phyloP scores from a whole-genome alignment of 2,329 filamentous ascomycete species.

The Zalaria obscura region DNA sequence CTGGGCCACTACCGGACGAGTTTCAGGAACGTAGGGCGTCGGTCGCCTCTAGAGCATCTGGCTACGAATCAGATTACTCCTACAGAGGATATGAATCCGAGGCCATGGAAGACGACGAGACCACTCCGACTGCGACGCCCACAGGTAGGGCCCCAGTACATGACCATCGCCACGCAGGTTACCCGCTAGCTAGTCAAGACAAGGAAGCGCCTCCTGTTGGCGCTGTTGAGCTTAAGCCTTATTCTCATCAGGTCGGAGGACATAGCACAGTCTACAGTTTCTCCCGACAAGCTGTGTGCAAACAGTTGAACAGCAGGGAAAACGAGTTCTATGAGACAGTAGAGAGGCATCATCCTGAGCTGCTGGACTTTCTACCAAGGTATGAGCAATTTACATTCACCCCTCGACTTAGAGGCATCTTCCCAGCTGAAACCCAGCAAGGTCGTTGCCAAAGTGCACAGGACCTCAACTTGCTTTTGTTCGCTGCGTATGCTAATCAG shows the following conservation, averaged over 20 bases:
- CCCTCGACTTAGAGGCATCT: too few species aligned
- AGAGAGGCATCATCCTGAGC: conserved; percentile 76
- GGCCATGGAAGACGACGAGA: conserved; percentile 35
- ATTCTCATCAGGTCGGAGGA: conserved; percentile 92
- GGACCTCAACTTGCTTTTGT: too few species aligned
- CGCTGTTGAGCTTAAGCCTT: conserved; percentile 91
- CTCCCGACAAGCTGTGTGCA: conserved; percentile 88
- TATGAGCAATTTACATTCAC: conserved; percentile 12
- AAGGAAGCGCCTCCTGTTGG: conserved; percentile 48
- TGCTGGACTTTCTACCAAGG: conserved; percentile 82
- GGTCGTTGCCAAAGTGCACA: too few species aligned
- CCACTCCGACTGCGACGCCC: conserved; percentile 32
- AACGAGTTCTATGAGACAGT: conserved; percentile 98
- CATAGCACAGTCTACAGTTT: conserved; percentile 96
- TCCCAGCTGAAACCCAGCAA: too few species aligned
- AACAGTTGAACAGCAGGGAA: conserved; percentile 93
- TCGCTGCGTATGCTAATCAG: too few species aligned
- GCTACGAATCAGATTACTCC: conserved; percentile 25
- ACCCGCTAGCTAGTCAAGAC: conserved; percentile 11
- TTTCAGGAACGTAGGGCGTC: background rate
- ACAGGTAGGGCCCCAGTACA: conserved; percentile 9
- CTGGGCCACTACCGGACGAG: conserved; percentile 21
- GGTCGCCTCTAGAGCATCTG: conserved; percentile 11
- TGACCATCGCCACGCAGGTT: background rate
- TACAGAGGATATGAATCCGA: conserved; percentile 23